Base-by-base conservation (phyloP, 2,329 filamentous ascomycete species). In the Trichoderma harzianum region DNA sequence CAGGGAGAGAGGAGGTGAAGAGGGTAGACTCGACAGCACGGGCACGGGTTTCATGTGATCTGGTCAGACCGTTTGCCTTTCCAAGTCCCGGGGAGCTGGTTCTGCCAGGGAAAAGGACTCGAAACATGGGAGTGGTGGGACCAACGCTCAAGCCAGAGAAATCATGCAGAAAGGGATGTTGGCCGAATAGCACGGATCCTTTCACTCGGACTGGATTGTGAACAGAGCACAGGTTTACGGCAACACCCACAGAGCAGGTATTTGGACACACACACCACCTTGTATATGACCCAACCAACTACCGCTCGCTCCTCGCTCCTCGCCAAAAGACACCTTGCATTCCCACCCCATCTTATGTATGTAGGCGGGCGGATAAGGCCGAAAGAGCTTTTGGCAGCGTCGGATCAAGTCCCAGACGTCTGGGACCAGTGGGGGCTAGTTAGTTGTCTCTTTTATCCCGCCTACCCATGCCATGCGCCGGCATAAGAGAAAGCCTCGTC, bases 1-100 rank as follows among this genome's bases (percentile, higher is more conserved):
- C 28, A 69, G 26, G 10, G 7, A 53, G 12, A 3, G 34, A n/a
- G 32, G 57, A 21, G 53, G 30, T 26, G 55, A 62, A 5, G 34
- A 51, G 57, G 18, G 8, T 51, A 30, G 53, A 28, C 39, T 62
- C 57, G 8, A 61, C 57, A 32, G 57, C 57, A 43, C 16, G 39
- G 39, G 39, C 39, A 43, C 61, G 8, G 16, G 34, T 58, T 47
- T 39, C 39, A n/a, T 47, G 39, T 53, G 26, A 18, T 26, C 28
- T 53, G 21, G 32, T n/a, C 21, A 69, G 39, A 61, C 39, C 39
- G 16, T 62, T 32, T 36, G 28, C 63, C 39, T 43, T 24, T 53
- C 71, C 71, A 72, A 53, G 74, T 72, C 74, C 74, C 74, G 72
- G 70, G 70, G 69, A 72, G 70, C 70, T 72, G 74, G 74, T 72